Evolutionary conservation across 352 stramenopile species (phyloP).

Genomic region (Achlya hypogyna): DNA sequence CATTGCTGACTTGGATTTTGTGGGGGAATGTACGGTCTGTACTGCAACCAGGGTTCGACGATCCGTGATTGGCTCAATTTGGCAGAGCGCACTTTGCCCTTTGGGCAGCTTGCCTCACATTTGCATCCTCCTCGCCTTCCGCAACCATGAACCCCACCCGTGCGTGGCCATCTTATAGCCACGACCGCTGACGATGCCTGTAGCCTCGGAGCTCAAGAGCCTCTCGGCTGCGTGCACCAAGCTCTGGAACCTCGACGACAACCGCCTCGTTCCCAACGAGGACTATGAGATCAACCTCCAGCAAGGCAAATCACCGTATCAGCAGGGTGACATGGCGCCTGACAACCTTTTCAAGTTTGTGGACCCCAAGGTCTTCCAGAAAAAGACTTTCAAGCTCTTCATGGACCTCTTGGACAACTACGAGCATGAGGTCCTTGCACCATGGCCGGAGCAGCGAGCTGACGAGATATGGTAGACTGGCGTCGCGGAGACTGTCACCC

Average conservation of each 20-base stretch:
- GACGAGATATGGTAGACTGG: constrained; percentile 41
- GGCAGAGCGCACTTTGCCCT: not conserved
- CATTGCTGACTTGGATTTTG: no score
- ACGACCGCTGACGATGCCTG: not conserved
- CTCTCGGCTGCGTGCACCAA: constrained; percentile 72
- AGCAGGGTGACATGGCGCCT: constrained; percentile 76
- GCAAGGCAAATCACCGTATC: constrained; percentile 83
- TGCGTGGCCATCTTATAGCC: constrained; percentile 22
- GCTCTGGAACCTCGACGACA: constrained; percentile 90
- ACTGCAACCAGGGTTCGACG: not conserved
- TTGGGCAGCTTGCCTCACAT: not conserved
- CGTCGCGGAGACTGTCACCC: constrained; percentile 77
- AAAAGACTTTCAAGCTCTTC: constrained; percentile 88
- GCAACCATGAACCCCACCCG: constrained; percentile 29
- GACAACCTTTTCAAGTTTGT: constrained; percentile 90
- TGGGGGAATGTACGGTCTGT: not conserved
- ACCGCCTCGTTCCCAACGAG: constrained; percentile 76
- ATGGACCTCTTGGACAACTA: constrained; percentile 86
- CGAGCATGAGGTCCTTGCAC: constrained; percentile 46
- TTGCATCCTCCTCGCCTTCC: not conserved
- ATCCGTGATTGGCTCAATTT: not conserved
- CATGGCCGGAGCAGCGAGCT: not conserved
- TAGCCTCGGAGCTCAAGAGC: constrained; percentile 40
- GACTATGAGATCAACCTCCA: constrained; percentile 94
- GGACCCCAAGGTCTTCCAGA: constrained; percentile 74